phyloP scores from a whole-genome alignment of 1,284 basidiomycete genomes.

The Lignosus rhinocerotis region DNA sequence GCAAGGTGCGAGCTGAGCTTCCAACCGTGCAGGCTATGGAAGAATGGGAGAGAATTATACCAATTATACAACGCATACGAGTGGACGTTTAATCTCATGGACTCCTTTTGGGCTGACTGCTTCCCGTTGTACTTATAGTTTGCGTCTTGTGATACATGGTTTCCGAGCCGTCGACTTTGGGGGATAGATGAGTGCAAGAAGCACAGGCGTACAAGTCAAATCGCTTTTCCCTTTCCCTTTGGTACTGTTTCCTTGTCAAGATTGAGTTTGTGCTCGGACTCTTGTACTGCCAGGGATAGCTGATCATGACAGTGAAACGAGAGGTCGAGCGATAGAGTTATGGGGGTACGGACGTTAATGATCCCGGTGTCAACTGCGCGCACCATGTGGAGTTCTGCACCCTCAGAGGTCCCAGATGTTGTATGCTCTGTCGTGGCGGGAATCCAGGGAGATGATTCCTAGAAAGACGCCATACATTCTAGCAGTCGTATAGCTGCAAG shows the following conservation, averaged over 20 bases:
- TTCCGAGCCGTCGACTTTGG: slow-evolving; percentile 1
- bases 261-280: slow-evolving; percentile 66
- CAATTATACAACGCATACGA: slow-evolving; percentile 82
- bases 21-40: slow-evolving; percentile 69
- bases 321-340: neutral
- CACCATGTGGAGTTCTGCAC: slow-evolving; percentile 66
- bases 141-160: slow-evolving; percentile 1
- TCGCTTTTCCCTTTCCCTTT: slow-evolving; percentile 36
- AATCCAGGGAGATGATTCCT: slow-evolving; percentile 76
- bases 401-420: slow-evolving; percentile 57
- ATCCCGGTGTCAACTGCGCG: slow-evolving; percentile 85
- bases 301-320: slow-evolving; percentile 28
- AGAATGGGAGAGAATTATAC: slow-evolving; percentile 91
- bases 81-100: slow-evolving; percentile 66
- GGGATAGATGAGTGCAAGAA: neutral
- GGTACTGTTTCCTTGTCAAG: slow-evolving; percentile 28
- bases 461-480: neutral
- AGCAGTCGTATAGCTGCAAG: neutral
- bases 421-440: slow-evolving; percentile 67
- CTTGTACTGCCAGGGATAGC: slow-evolving; percentile 78
- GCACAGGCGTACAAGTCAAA: neutral
- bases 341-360: slow-evolving; percentile 65
- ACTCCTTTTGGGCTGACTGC: slow-evolving; percentile 21
- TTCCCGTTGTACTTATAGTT: slow-evolving; percentile 23
- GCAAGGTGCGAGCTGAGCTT: slow-evolving; percentile 10